Base-by-base conservation (phyloP, 2,329 filamentous ascomycete species). In the Dendrostoma leiphaemia region DNA sequence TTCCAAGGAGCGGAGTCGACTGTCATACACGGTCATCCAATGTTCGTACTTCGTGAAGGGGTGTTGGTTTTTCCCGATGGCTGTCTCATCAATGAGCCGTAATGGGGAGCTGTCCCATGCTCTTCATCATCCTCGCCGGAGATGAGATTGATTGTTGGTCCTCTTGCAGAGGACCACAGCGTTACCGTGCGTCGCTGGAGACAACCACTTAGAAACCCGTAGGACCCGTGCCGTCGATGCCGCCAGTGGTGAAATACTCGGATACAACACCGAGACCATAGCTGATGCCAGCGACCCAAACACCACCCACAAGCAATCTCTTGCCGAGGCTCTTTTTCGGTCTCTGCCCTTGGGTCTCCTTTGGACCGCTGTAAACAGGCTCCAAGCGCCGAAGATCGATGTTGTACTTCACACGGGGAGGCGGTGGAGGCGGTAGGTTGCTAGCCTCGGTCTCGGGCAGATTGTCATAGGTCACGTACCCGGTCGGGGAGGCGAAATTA, bases 401-500 rank as follows among this genome's bases (percentile, higher is more conserved):
- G 55, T 71, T 72, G 35, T 75, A 74, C 45, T 70, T 69, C 64
- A 75, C 73, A 21, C 50, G 55, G 4, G 54, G 55, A 23, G 45
- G 51, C 31, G 71, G 67, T 12, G 72, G 67, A 9, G 65, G 62
- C 3, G 67, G 68, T 53, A 69, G 69, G 24, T 60, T 55, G 32
- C 50, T 26, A 13, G 63, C 61, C 13, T 65, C 59, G 15, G 64
- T 66, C 7, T 68, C 66, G 41, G 59, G 64, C 34, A 66, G 71
- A 40, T 69, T 56, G 57, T 85, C 80, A 60, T 85, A 81, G 59
- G 85, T 86, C 40, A 87, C 80, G 62, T 84, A 88, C 0, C 83
- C 84, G 1, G 84, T 87, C 1, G 84, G 84, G 31, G 80, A 84
- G 17, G 83, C 82, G 64, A 84, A 87, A 49, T 80, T 79, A 4